Conservation (phyloP, 129 eudicot genomes). For the Arctium lappa region DNA sequence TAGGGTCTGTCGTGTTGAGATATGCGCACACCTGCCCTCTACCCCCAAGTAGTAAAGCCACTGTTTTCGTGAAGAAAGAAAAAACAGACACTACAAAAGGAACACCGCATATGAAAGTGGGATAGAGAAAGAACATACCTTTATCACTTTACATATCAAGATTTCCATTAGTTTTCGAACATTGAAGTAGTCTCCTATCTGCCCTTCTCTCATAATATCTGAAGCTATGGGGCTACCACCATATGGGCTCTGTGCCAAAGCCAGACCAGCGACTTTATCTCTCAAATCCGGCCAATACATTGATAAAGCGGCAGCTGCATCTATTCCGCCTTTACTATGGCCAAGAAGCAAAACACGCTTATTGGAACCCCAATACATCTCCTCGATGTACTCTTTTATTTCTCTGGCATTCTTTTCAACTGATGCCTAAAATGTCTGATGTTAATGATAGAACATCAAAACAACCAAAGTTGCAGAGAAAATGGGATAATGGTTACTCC, state of each 20-base stretch:
- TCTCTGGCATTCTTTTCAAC: slow-evolving; percentile 95
- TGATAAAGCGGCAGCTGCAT: slow-evolving; percentile 89
- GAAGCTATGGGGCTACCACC: slow-evolving; percentile 99
- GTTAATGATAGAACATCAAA: slow-evolving; percentile 11
- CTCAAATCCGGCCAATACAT: slow-evolving; percentile 89
- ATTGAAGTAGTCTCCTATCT: slow-evolving; percentile 90
- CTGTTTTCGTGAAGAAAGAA: too few species aligned
- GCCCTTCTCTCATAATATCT: slow-evolving; percentile 86
- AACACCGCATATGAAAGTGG: slow-evolving; percentile 17
- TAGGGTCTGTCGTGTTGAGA: too few species aligned
- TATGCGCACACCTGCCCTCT: too few species aligned
- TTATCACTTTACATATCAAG: slow-evolving; percentile 88
- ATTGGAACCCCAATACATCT: slow-evolving; percentile 87
- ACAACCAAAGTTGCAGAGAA: slow-evolving; percentile 5
- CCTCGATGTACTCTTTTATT: slow-evolving; percentile 84
- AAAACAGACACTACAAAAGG: not conserved
- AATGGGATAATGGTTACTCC: not conserved
- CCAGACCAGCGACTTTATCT: slow-evolving; percentile 95
- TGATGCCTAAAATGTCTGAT: slow-evolving; percentile 57
- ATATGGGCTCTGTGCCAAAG: slow-evolving; percentile 89
- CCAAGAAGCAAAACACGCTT: slow-evolving; percentile 92
- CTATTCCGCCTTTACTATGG: slow-evolving; percentile 98
- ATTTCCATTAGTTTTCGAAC: slow-evolving; percentile 84
- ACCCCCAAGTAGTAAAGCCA: too few species aligned
- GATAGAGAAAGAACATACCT: slow-evolving; percentile 50